These are phyloP conservation scores for Ceratocystis huliohia DNA, from an alignment of 2,329 filamentous ascomycete species.

Conservation along the genomic window DNA sequence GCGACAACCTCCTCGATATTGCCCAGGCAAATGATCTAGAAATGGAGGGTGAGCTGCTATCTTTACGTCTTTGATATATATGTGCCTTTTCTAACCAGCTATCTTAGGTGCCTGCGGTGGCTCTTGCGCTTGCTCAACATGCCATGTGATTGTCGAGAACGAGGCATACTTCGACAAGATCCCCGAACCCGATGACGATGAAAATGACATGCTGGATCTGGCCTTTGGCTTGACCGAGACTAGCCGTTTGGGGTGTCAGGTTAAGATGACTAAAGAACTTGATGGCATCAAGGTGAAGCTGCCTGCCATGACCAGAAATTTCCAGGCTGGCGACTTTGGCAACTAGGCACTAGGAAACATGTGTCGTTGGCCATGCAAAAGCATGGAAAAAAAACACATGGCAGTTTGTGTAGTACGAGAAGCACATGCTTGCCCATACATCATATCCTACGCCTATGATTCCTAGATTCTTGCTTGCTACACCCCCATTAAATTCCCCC, in stretches of 20 bases:
- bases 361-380: not conserved
- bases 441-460: not conserved
- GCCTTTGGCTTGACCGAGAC: constrained; percentile 86
- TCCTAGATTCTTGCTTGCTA: not conserved
- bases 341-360: constrained; percentile 20
- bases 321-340: constrained; percentile 88
- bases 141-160: constrained; percentile 73
- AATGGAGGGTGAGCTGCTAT: constrained; percentile 65
- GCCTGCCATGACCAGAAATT: constrained; percentile 85
- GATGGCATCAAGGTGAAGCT: constrained; percentile 76
- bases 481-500: not conserved
- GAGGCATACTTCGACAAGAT: constrained; percentile 65
- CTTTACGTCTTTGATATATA: constrained; percentile 1
- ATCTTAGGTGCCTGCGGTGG: constrained; percentile 68
- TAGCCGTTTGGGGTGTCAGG: constrained; percentile 71
- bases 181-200: constrained; percentile 63
- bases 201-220: constrained; percentile 83
- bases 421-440: not conserved
- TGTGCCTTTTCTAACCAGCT: not conserved
- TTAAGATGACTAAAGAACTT: constrained; percentile 79
- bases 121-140: constrained; percentile 85
- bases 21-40: constrained; percentile 90
- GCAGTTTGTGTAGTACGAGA: not conserved
- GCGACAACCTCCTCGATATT: constrained; percentile 90
- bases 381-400: not conserved